Percentiles rank a stretch among this genome's conserved stretches.
phyloP scores from a whole-genome alignment of 768 basidiomycete genomes.

The Suillus occidentalis region DNA sequence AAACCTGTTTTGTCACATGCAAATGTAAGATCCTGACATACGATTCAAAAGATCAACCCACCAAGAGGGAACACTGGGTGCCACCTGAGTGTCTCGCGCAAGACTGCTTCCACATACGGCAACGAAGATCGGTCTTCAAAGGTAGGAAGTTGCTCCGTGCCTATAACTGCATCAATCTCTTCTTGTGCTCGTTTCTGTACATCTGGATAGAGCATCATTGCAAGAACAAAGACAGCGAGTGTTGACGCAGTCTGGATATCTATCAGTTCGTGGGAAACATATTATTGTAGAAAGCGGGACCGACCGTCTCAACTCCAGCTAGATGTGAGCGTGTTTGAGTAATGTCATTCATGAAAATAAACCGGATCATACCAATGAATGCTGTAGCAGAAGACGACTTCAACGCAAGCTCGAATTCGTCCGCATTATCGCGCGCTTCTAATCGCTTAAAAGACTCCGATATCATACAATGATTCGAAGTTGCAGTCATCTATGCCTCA shows the following conservation, averaged over 20 bases:
- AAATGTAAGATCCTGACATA: background rate
- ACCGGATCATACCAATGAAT: constrained; percentile 27
- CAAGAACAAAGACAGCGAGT: constrained; percentile 30
- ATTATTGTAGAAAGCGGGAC: constrained; percentile 3
- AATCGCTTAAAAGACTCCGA: constrained; percentile 30
- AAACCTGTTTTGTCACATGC: constrained; percentile 18
- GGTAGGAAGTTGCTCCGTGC: constrained; percentile 26
- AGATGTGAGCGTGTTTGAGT: background rate
- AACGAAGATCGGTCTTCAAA: constrained; percentile 29
- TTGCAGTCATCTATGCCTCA: constrained; percentile 17
- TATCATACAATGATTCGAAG: constrained; percentile 29
- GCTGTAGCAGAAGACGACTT: constrained; percentile 34
- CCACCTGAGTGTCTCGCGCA: constrained; percentile 37
- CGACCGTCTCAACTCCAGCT: constrained; percentile 32
- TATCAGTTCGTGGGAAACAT: constrained; percentile 3
- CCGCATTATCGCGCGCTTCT: constrained; percentile 13
- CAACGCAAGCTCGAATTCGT: constrained; percentile 26
- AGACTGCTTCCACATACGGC: constrained; percentile 33
- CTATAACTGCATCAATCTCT: constrained; percentile 35
- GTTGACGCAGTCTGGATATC: constrained; percentile 32
- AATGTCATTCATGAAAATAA: constrained; percentile 9
- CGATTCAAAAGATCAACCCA: constrained; percentile 7
- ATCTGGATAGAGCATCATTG: constrained; percentile 36
- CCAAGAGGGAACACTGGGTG: constrained; percentile 34
- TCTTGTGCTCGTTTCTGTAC: constrained; percentile 33